phyloP scores from a whole-genome alignment of 2,329 filamentous ascomycete genomes.

The Kalaharituber pfeilii region DNA sequence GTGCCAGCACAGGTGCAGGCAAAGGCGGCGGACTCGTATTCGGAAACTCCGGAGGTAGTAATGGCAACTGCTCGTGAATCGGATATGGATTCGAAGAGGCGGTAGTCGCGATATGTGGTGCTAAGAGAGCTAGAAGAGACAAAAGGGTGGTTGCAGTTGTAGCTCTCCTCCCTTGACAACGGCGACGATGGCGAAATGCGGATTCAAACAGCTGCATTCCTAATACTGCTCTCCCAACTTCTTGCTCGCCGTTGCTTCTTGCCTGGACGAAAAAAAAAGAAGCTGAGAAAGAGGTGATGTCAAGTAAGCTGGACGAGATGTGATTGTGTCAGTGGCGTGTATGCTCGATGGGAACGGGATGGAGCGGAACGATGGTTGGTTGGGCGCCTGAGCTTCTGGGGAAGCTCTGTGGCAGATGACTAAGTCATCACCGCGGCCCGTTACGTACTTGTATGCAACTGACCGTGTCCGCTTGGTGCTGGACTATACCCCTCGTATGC shows the following conservation, averaged over 20 bases:
- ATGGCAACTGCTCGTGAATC: slow-evolving; percentile 28
- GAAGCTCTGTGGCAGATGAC: neutral
- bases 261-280: neutral
- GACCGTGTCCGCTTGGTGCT: too few species aligned
- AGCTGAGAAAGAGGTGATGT: neutral
- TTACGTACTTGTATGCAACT: too few species aligned
- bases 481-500: too few species aligned
- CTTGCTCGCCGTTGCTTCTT: too few species aligned
- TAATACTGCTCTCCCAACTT: too few species aligned
- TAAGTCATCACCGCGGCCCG: too few species aligned
- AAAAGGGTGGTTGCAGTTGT: slow-evolving; percentile 47
- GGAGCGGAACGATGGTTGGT: neutral
- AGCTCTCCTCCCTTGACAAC: neutral
- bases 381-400: slow-evolving; percentile 24
- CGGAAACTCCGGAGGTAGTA: slow-evolving; percentile 29
- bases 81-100: neutral
- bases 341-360: neutral
- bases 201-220: neutral
- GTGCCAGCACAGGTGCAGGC: slow-evolving; percentile 34
- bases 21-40: too few species aligned
- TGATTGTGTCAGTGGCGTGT: neutral
- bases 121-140: slow-evolving; percentile 47
- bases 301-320: neutral
- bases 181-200: neutral
- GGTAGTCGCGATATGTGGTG: slow-evolving; percentile 28